A percentile compares a stretch with the other conserved stretches of the same genome.
phyloP scores from a whole-genome alignment of 2,329 filamentous ascomycete species.

The Colletotrichum lindemuthianum region DNA sequence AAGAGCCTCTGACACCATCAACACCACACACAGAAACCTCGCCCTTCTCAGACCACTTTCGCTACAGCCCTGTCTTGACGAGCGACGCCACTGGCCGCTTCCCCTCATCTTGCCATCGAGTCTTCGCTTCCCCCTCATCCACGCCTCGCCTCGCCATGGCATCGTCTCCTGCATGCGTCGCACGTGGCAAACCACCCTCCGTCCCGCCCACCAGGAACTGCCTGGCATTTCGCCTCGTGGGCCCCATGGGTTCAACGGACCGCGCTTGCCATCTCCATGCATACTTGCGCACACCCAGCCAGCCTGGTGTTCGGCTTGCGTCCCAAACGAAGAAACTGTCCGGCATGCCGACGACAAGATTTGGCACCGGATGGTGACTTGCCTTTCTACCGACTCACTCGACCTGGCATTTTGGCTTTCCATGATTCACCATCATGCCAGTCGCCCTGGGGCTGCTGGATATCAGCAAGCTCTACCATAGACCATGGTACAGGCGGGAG shows the following conservation, averaged over 20 bases:
- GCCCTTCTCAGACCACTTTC: conserved; percentile 27
- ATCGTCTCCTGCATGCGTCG: conserved; percentile 24
- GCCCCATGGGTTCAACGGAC: conserved; percentile 20
- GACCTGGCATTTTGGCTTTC: neutral
- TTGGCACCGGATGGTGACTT: neutral
- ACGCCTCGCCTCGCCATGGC: neutral
- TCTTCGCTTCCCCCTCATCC: neutral
- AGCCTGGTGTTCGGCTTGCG: no score
- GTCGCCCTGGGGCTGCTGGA: neutral
- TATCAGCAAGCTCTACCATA: neutral
- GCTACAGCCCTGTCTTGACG: conserved; percentile 15
- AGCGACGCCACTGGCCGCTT: conserved; percentile 17
- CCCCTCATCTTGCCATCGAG: conserved; percentile 12
- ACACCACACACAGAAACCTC: neutral
- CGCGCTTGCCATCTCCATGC: conserved; percentile 1
- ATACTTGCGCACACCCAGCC: no score
- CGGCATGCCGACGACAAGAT: no score
- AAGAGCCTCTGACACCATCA: conserved; percentile 14
- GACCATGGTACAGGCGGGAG: neutral
- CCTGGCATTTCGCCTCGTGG: neutral
- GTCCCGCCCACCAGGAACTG: conserved; percentile 17
- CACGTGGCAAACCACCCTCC: conserved; percentile 29
- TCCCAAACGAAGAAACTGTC: no score
- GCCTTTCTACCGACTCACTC: neutral
- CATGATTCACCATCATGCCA: conserved; percentile 2